phyloP scores from a whole-genome alignment of 306 rosid species.

The Prunus padus region DNA sequence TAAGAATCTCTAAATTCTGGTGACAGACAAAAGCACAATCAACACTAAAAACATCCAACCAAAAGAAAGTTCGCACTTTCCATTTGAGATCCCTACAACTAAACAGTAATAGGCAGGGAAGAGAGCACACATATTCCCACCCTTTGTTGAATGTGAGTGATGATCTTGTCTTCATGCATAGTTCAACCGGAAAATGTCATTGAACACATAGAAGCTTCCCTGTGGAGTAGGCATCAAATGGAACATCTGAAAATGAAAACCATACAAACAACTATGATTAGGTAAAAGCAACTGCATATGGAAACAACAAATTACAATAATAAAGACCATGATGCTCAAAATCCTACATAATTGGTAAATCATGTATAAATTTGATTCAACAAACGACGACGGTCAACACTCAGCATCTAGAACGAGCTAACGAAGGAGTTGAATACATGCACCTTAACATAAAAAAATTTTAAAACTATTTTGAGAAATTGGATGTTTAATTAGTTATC shows the following conservation, averaged over 20 bases:
- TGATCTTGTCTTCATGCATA: constrained; percentile 60
- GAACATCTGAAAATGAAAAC: constrained; percentile 73
- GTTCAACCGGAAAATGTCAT: constrained; percentile 93
- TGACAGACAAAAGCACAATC: constrained; percentile 15
- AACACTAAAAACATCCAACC: constrained; percentile 42
- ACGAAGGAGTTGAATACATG: not conserved
- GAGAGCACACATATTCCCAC: constrained; percentile 23
- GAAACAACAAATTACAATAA: not conserved
- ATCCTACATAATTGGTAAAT: not conserved
- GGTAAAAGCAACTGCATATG: not conserved
- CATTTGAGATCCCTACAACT: constrained; percentile 34
- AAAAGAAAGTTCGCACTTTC: constrained; percentile 31
- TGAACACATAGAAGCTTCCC: constrained; percentile 83
- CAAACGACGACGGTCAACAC: not conserved
- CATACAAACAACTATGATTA: constrained; percentile 7
- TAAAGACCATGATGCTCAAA: not conserved
- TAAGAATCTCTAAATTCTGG: constrained; percentile 23
- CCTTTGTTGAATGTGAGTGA: not conserved
- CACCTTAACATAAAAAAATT: not conserved
- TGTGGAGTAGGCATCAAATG: constrained; percentile 93
- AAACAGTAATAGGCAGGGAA: constrained; percentile 33
- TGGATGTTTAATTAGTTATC: not conserved
- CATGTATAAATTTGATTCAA: not conserved
- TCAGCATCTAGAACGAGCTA: not conserved
- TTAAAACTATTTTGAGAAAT: not conserved